These are phyloP conservation scores for Schwanniomyces pseudopolymorphus DNA, from an alignment of 805 yeast genomes.

Conservation along the genomic window DNA sequence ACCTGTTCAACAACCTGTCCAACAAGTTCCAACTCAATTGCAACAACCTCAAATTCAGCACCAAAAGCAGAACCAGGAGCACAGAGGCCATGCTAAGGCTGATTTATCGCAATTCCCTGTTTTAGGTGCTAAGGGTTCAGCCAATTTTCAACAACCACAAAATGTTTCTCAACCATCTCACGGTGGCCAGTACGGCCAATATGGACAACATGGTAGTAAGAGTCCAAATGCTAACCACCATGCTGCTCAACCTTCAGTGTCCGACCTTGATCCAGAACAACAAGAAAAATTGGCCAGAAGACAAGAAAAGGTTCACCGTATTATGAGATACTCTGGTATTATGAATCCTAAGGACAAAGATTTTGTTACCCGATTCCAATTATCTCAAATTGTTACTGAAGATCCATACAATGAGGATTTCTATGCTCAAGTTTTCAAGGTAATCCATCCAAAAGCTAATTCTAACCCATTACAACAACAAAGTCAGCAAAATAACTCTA, in stretches of 20 bases:
- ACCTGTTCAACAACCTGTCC: constrained; percentile 4
- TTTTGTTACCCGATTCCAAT: constrained; percentile 89
- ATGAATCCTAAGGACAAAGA: constrained; percentile 98
- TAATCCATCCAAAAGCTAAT: constrained; percentile 53
- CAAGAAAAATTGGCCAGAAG: constrained; percentile 64
- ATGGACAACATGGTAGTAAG: constrained; percentile 12
- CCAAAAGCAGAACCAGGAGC: constrained; percentile 5
- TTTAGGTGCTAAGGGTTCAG: constrained; percentile 44
- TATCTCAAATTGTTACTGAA: constrained; percentile 93
- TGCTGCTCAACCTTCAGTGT: constrained; percentile 17
- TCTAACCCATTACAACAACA: constrained; percentile 44
- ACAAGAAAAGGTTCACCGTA: constrained; percentile 72
- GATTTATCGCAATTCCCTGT: constrained; percentile 55
- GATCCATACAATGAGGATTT: constrained; percentile 98
- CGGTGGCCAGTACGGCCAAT: constrained; percentile 12
- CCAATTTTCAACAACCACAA: not conserved
- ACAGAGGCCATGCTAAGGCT: constrained; percentile 12
- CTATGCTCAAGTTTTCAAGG: constrained; percentile 87
- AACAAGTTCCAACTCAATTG: not conserved
- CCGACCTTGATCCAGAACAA: constrained; percentile 66
- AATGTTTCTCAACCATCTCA: constrained; percentile 26
- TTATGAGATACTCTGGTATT: constrained; percentile 81
- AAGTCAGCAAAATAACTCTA: constrained; percentile 64
- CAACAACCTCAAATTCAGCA: constrained; percentile 9
- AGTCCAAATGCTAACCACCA: constrained; percentile 20